A percentile compares a stretch with the other conserved stretches of the same genome.
Evolutionary conservation across 441 rosid species (phyloP).

Genomic region (Daphne laureola): DNA sequence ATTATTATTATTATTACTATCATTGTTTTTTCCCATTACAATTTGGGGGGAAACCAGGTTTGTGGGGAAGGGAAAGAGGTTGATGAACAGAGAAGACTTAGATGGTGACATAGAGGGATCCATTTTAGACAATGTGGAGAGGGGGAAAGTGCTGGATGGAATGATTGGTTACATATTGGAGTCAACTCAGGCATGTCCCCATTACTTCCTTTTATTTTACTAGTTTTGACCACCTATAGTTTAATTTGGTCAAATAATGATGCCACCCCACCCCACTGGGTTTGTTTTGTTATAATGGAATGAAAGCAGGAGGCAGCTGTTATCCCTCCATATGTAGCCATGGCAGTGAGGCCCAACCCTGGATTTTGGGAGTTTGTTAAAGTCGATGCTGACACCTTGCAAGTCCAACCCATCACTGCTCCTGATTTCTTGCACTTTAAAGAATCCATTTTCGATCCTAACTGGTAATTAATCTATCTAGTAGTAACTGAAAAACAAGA

Average conservation of each 20-base stretch:
- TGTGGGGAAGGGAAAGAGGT: conserved; percentile 50
- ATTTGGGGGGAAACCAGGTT: conserved; percentile 27
- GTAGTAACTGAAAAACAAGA: background rate
- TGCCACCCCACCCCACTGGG: background rate
- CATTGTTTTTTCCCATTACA: no score
- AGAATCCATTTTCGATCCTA: conserved; percentile 61
- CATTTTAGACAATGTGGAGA: conserved; percentile 49
- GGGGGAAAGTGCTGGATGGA: conserved; percentile 54
- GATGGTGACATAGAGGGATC: conserved; percentile 58
- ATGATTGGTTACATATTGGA: conserved; percentile 70
- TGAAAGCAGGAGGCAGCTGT: conserved; percentile 70
- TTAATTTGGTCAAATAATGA: background rate
- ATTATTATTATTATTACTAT: no score
- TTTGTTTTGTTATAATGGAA: background rate
- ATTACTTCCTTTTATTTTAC: no score
- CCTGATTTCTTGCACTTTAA: conserved; percentile 68
- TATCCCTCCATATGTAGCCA: conserved; percentile 68
- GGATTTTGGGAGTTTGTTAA: conserved; percentile 86
- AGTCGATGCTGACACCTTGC: conserved; percentile 51
- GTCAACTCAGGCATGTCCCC: conserved; percentile 43
- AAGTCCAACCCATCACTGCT: conserved; percentile 45
- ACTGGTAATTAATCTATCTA: no score
- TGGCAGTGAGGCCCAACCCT: conserved; percentile 79
- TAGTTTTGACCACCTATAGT: background rate
- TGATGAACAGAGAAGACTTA: conserved; percentile 55